Evolutionary conservation across 345 rosid species (phyloP).

Genomic region (Melaleuca quinquenervia): DNA sequence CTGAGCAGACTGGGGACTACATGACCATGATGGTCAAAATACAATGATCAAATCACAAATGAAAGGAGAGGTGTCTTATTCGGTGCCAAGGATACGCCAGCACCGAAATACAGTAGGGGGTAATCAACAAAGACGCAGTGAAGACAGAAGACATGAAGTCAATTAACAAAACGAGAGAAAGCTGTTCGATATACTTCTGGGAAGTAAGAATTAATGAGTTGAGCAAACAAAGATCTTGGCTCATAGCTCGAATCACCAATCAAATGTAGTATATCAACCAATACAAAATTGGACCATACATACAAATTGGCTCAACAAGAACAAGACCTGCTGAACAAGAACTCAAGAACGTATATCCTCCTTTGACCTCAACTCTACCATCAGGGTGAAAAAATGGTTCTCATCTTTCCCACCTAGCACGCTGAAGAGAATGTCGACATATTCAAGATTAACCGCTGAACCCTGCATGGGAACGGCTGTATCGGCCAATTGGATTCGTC

Average conservation of each 20-base stretch:
- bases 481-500: neutral
- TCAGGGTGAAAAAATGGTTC: neutral
- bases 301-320: neutral
- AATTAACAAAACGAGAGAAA: neutral
- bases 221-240: neutral
- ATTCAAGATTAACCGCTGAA: neutral
- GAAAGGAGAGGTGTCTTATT: too few relatives aligned
- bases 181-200: neutral
- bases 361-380: neutral
- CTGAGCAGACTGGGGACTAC: too few relatives aligned
- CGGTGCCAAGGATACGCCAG: too few relatives aligned
- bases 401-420: neutral
- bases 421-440: neutral
- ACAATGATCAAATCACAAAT: too few relatives aligned
- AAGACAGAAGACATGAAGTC: neutral
- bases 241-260: neutral
- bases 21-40: too few relatives aligned
- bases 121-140: neutral
- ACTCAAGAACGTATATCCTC: neutral
- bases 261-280: neutral
- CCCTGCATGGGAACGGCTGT: neutral
- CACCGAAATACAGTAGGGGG: too few relatives aligned
- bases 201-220: neutral
- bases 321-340: neutral
- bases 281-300: conserved; percentile 32